Percentiles rank a stretch among this genome's conserved stretches.
phyloP scores from a whole-genome alignment of 805 yeast genomes.

The Ogataea pini region DNA sequence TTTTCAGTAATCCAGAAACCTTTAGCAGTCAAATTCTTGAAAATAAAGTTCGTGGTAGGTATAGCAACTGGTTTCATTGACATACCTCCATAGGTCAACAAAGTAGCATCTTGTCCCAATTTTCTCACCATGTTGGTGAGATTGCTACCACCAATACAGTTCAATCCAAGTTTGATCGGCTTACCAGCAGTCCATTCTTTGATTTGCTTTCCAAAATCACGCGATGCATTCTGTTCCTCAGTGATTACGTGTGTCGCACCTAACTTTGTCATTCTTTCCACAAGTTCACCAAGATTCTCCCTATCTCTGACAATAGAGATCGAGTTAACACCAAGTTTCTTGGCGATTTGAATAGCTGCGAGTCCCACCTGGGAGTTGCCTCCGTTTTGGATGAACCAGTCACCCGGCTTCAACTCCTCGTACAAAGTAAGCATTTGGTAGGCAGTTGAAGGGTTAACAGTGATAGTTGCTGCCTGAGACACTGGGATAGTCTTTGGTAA shows the following conservation, averaged over 20 bases:
- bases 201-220: slow-evolving; percentile 62
- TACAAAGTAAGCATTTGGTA: slow-evolving; percentile 80
- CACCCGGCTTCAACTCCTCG: slow-evolving; percentile 60
- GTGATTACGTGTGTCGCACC: slow-evolving; percentile 93
- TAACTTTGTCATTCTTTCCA: slow-evolving; percentile 51
- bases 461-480: slow-evolving; percentile 79
- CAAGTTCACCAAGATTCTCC: slow-evolving; percentile 64
- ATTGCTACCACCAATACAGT: slow-evolving; percentile 92
- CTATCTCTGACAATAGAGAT: slow-evolving; percentile 88
- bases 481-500: slow-evolving; percentile 56
- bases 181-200: slow-evolving; percentile 52
- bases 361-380: slow-evolving; percentile 96
- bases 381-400: slow-evolving; percentile 95
- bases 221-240: slow-evolving; percentile 76
- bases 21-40: slow-evolving; percentile 78
- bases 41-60: slow-evolving; percentile 86
- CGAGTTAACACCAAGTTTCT: slow-evolving; percentile 75
- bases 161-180: slow-evolving; percentile 74
- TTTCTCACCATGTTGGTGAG: slow-evolving; percentile 82
- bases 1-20: slow-evolving; percentile 93
- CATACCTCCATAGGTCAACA: slow-evolving; percentile 97
- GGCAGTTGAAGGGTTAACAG: slow-evolving; percentile 93
- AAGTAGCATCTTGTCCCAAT: slow-evolving; percentile 67
- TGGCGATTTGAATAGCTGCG: slow-evolving; percentile 85
- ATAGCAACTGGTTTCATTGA: slow-evolving; percentile 91